Conservation (phyloP, 2,329 filamentous ascomycete genomes). For the Claviceps pazoutovae region DNA sequence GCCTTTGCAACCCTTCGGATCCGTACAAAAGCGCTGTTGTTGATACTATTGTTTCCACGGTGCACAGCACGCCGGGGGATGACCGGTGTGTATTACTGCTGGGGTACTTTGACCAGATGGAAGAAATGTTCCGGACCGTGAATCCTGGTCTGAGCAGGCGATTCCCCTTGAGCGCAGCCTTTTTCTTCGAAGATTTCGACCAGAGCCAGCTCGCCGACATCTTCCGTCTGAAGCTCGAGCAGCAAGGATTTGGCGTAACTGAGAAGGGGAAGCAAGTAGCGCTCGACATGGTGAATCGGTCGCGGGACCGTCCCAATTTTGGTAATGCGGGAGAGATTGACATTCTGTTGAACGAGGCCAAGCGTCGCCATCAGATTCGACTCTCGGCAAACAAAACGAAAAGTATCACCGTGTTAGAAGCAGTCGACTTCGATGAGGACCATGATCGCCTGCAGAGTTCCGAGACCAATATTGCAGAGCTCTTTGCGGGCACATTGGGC, state of each 20-base stretch:
- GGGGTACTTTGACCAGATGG: conserved; percentile 57
- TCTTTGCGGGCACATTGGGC: conserved; percentile 48
- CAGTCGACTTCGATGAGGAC: conserved; percentile 59
- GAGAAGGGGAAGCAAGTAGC: conserved; percentile 37
- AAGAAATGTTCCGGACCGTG: conserved; percentile 57
- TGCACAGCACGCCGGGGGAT: conserved; percentile 55
- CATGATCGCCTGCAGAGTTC: conserved; percentile 30
- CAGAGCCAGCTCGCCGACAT: conserved; percentile 44
- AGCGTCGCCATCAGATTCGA: conserved; percentile 23
- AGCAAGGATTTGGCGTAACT: conserved; percentile 38
- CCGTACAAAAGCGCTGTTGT: conserved; percentile 50
- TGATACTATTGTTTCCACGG: conserved; percentile 60
- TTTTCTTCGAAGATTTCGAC: conserved; percentile 55
- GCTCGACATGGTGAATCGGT: conserved; percentile 44
- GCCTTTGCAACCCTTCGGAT: conserved; percentile 34
- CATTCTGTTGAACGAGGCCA: conserved; percentile 46
- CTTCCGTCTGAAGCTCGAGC: conserved; percentile 46
- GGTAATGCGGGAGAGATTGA: conserved; percentile 65
- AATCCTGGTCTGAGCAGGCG: conserved; percentile 56
- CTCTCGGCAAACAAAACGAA: conserved; percentile 11
- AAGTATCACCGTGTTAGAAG: conserved; percentile 53
- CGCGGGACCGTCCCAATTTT: conserved; percentile 53
- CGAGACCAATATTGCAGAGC: conserved; percentile 28
- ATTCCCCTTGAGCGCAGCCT: conserved; percentile 50
- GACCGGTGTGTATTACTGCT: conserved; percentile 60